Evolutionary conservation across 2,329 filamentous ascomycete species (phyloP).

Genomic region (Ophiocordyceps camponoti-leonardi): DNA sequence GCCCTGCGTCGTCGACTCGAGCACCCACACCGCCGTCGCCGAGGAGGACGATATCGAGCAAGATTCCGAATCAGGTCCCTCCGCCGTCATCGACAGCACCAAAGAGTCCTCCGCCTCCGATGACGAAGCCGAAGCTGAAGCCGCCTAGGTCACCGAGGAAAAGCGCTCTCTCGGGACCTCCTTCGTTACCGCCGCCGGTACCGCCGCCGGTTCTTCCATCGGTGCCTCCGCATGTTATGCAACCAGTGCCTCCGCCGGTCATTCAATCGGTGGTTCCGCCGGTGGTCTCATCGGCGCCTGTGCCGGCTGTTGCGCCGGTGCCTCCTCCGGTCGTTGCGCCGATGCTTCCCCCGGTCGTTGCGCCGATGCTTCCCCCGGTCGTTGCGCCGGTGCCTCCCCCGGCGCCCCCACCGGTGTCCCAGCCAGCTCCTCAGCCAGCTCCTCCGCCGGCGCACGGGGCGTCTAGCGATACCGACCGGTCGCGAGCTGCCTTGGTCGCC

Average conservation of each 20-base stretch:
- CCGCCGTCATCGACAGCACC: not conserved
- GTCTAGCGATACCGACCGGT: not conserved
- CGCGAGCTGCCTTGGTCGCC: not conserved
- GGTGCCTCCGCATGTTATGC: too few species aligned
- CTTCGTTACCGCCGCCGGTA: not conserved
- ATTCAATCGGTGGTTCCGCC: too few species aligned
- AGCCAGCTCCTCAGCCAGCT: too few species aligned
- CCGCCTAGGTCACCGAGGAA: not conserved
- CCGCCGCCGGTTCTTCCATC: not conserved
- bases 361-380: too few species aligned
- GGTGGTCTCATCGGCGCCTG: too few species aligned
- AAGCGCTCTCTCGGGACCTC: not conserved
- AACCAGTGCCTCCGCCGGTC: too few species aligned
- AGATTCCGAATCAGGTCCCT: not conserved
- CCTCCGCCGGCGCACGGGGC: not conserved
- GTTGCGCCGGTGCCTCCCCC: too few species aligned
- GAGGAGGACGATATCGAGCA: not conserved
- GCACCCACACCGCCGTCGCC: not conserved
- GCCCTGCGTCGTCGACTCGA: not conserved
- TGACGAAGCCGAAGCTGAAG: not conserved
- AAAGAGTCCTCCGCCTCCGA: not conserved
- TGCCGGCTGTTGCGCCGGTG: too few species aligned
- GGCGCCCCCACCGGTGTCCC: too few species aligned
- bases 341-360: too few species aligned
- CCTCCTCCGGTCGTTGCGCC: too few species aligned